Percentiles rank a stretch among this genome's conserved stretches.
Conservation (phyloP, 2,329 filamentous ascomycete species). For the Podosphaera fusca region DNA sequence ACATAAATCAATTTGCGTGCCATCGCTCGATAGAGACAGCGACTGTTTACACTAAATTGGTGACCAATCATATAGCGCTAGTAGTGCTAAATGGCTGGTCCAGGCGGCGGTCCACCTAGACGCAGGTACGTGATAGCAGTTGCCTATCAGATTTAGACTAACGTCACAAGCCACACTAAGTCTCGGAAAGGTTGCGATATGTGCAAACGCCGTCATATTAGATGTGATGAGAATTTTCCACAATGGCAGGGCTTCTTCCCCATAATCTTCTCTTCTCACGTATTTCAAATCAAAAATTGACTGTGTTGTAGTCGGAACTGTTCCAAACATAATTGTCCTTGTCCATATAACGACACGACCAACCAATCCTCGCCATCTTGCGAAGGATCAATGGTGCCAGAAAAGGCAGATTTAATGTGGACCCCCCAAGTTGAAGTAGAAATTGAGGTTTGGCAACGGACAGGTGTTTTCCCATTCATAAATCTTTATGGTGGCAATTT, state of each 20-base stretch:
- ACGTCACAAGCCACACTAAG: conserved; percentile 63
- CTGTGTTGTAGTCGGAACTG: conserved; percentile 57
- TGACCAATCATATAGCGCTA: too few relatives aligned
- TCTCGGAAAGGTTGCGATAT: conserved; percentile 96
- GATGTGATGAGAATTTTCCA: conserved; percentile 92
- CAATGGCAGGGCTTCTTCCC: conserved; percentile 50
- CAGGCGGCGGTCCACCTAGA: conserved; percentile 77
- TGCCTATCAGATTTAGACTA: background rate
- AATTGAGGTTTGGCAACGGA: conserved; percentile 64
- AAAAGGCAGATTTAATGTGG: conserved; percentile 55
- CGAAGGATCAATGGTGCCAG: conserved; percentile 34
- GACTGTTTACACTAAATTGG: too few relatives aligned
- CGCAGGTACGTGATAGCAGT: conserved; percentile 26
- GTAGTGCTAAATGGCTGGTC: conserved; percentile 51
- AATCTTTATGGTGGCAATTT: conserved; percentile 55
- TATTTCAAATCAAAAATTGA: background rate
- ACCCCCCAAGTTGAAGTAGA: conserved; percentile 63
- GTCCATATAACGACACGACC: conserved; percentile 84
- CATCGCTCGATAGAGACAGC: too few relatives aligned
- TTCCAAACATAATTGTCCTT: conserved; percentile 95
- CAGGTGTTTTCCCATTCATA: conserved; percentile 67
- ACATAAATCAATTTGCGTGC: too few relatives aligned
- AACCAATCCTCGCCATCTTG: conserved; percentile 26
- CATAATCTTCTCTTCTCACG: background rate
- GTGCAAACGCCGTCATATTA: conserved; percentile 91